A percentile compares a stretch with the other conserved stretches of the same genome.
Conservation (phyloP, 2,329 filamentous ascomycete species). For the Corniculantispora saksenae region DNA sequence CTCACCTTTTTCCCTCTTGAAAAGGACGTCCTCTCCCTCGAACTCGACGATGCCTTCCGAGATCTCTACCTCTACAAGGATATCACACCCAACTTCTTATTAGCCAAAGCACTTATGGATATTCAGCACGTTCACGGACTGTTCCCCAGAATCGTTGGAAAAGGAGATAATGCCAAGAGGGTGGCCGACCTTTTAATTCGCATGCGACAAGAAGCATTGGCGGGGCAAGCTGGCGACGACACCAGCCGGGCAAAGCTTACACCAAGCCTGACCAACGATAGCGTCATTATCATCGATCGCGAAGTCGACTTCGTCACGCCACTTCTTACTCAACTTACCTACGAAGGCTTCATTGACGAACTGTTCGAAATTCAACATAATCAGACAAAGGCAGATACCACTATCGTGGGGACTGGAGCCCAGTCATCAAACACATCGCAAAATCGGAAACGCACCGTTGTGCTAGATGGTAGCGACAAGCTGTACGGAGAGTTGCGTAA, state of each 20-base stretch:
- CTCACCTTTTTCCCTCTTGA: conserved; percentile 91
- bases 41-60: conserved; percentile 81
- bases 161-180: conserved; percentile 89
- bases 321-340: conserved; percentile 91
- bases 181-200: conserved; percentile 84
- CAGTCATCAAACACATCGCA: conserved; percentile 58
- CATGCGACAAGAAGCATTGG: conserved; percentile 86
- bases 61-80: conserved; percentile 91
- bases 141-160: conserved; percentile 91
- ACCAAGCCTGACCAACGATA: conserved; percentile 86
- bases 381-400: conserved; percentile 88
- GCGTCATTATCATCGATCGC: conserved; percentile 90
- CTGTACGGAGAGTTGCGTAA: conserved; percentile 86
- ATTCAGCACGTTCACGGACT: conserved; percentile 90
- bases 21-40: conserved; percentile 85
- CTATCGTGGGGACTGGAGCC: conserved; percentile 76
- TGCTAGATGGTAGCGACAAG: conserved; percentile 85
- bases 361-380: conserved; percentile 90
- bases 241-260: conserved; percentile 66
- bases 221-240: conserved; percentile 72
- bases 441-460: conserved; percentile 80
- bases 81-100: conserved; percentile 83
- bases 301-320: conserved; percentile 93
- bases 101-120: conserved; percentile 90
- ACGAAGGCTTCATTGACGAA: conserved; percentile 94